Percentiles rank a stretch among this genome's conserved stretches.
Evolutionary conservation across 2,329 filamentous ascomycete species (phyloP).

Genomic region (Ascochyta viciae-villosae): DNA sequence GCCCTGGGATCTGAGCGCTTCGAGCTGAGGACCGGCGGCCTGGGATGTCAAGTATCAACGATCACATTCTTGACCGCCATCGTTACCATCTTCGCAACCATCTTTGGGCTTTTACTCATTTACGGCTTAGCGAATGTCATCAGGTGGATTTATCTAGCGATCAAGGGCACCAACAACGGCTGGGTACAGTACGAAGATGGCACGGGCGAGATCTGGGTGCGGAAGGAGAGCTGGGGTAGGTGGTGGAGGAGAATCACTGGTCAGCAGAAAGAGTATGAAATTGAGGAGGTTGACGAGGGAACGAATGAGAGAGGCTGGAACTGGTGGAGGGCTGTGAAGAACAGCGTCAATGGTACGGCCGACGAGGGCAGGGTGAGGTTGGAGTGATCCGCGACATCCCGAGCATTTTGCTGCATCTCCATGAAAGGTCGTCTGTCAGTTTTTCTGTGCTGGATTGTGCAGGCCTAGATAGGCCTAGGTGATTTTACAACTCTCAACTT

Average conservation of each 20-base stretch:
- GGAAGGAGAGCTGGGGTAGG: constrained; percentile 37
- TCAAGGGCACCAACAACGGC: constrained; percentile 33
- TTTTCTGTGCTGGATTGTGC: background rate
- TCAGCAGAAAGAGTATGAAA: constrained; percentile 31
- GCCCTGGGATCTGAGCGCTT: constrained; percentile 52
- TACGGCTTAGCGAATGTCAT: constrained; percentile 34
- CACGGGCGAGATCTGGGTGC: constrained; percentile 39
- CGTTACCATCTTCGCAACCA: constrained; percentile 52
- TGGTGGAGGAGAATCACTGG: constrained; percentile 40
- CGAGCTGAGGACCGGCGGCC: constrained; percentile 53
- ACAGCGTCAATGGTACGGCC: constrained; percentile 4
- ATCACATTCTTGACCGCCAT: constrained; percentile 54
- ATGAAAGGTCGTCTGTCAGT: background rate
- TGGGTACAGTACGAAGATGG: constrained; percentile 40
- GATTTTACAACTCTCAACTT: background rate
- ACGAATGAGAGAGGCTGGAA: constrained; percentile 32
- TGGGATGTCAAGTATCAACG: constrained; percentile 57
- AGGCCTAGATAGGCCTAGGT: background rate
- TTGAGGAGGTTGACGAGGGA: constrained; percentile 37
- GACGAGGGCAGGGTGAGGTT: constrained; percentile 13
- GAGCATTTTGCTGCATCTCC: background rate
- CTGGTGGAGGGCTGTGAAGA: constrained; percentile 26
- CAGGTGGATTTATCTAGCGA: constrained; percentile 19
- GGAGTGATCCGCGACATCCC: background rate
- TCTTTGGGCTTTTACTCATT: constrained; percentile 49